A percentile compares a stretch with the other conserved stretches of the same genome.
Conservation (phyloP, 108 stramenopile species). For the Conticribra weissflogii region DNA sequence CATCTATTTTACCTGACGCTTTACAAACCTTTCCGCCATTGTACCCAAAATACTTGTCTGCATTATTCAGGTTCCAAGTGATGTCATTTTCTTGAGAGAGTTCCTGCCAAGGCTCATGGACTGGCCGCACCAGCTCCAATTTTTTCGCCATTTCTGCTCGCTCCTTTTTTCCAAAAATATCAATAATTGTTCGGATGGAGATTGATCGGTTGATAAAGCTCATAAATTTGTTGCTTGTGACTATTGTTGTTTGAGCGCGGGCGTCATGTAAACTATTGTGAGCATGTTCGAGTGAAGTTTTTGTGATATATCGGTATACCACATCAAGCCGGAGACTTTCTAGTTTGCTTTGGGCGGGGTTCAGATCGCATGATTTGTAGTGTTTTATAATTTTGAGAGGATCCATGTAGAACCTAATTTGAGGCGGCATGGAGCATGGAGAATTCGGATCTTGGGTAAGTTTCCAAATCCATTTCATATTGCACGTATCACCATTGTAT, state of each 20-base stretch:
- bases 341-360: not conserved
- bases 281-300: not conserved
- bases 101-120: too few species aligned
- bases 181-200: not conserved
- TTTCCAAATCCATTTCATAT: conserved; percentile 15
- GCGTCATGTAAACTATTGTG: conserved; percentile 3
- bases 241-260: too few species aligned
- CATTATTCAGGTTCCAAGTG: not conserved
- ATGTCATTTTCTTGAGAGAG: not conserved
- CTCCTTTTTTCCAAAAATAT: conserved; percentile 2
- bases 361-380: not conserved
- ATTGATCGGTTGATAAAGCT: not conserved
- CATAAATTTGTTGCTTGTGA: too few species aligned
- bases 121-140: too few species aligned
- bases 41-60: not conserved
- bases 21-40: not conserved
- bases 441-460: not conserved
- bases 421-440: not conserved
- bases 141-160: not conserved
- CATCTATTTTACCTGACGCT: not conserved
- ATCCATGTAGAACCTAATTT: conserved; percentile 7
- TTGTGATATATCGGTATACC: not conserved
- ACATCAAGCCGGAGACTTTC: not conserved
- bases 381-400: conserved; percentile 2
- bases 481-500: too few species aligned